These are phyloP conservation scores for Mycena latifolia DNA, from an alignment of 768 basidiomycete species.

Conservation along the genomic window DNA sequence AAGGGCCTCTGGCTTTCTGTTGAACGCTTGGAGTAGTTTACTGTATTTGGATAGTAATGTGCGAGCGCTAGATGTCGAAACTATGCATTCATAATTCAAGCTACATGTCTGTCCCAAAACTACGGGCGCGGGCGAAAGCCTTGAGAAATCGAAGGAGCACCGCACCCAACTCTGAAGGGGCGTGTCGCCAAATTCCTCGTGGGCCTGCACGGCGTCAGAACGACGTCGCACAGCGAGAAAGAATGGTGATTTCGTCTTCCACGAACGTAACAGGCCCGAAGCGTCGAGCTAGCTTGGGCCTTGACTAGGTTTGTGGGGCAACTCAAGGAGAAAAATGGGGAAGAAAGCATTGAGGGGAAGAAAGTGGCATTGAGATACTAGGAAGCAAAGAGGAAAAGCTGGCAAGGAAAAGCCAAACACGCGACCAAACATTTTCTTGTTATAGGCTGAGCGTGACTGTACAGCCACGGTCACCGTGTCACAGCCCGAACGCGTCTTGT, in stretches of 20 bases:
- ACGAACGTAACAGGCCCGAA: conserved; percentile 39
- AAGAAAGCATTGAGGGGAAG: not conserved
- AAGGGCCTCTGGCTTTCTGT: conserved; percentile 20
- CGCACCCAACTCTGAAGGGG: conserved; percentile 33
- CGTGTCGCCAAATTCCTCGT: conserved; percentile 29
- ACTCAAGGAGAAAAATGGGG: not conserved
- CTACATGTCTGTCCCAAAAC: conserved; percentile 36
- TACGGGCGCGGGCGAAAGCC: conserved; percentile 29
- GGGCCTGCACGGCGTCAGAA: conserved; percentile 31
- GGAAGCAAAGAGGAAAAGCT: too few species aligned
- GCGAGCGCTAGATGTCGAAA: too few species aligned
- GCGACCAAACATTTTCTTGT: too few species aligned
- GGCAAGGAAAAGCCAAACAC: too few species aligned
- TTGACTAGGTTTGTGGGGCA: conserved; percentile 37
- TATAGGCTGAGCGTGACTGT: too few species aligned
- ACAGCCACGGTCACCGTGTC: too few species aligned
- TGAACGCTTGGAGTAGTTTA: too few species aligned
- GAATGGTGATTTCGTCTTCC: conserved; percentile 30
- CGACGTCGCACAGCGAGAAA: conserved; percentile 33
- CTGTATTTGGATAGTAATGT: too few species aligned
- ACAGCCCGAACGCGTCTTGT: not conserved
- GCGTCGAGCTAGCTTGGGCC: conserved; percentile 31
- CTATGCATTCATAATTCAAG: too few species aligned
- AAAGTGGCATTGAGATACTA: too few species aligned
- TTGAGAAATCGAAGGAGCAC: conserved; percentile 4